Conservation (phyloP, 2,329 filamentous ascomycete species). For the Nigrospora oryzae region DNA sequence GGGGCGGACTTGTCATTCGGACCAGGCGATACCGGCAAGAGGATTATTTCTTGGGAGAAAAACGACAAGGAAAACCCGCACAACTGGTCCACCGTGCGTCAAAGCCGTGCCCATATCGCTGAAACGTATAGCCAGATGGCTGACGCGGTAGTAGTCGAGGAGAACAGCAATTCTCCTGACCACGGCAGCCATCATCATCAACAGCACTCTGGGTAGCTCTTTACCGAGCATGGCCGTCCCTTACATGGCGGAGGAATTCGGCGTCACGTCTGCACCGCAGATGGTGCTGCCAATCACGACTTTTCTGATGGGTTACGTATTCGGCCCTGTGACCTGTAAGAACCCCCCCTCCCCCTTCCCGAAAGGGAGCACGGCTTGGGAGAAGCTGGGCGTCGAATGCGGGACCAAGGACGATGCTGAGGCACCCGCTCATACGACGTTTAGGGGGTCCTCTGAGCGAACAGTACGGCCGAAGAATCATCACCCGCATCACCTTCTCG, state of each 20-base stretch:
- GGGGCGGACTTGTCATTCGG: no score
- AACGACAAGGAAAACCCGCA: constrained; percentile 44
- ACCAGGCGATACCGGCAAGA: constrained; percentile 11
- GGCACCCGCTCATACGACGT: neutral
- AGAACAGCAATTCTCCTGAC: constrained; percentile 47
- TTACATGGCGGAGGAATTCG: constrained; percentile 48
- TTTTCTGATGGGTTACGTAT: constrained; percentile 56
- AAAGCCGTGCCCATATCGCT: neutral
- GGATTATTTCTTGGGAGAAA: constrained; percentile 34
- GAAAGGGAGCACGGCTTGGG: neutral
- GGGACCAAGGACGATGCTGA: no score
- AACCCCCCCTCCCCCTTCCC: neutral
- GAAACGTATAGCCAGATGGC: neutral
- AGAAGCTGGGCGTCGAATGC: no score
- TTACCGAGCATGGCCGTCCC: constrained; percentile 56
- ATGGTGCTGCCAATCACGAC: constrained; percentile 51
- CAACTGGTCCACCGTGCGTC: constrained; percentile 36
- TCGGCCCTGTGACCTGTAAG: constrained; percentile 30
- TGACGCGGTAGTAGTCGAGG: constrained; percentile 29
- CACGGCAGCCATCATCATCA: constrained; percentile 52
- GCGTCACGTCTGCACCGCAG: constrained; percentile 37
- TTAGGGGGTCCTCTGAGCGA: constrained; percentile 60
- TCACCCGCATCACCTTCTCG: constrained; percentile 35
- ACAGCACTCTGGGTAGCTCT: constrained; percentile 58
- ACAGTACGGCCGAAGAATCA: constrained; percentile 47